Evolutionary conservation across 305 asterid genomes (phyloP).

Genomic region (Solanum hybrid): DNA sequence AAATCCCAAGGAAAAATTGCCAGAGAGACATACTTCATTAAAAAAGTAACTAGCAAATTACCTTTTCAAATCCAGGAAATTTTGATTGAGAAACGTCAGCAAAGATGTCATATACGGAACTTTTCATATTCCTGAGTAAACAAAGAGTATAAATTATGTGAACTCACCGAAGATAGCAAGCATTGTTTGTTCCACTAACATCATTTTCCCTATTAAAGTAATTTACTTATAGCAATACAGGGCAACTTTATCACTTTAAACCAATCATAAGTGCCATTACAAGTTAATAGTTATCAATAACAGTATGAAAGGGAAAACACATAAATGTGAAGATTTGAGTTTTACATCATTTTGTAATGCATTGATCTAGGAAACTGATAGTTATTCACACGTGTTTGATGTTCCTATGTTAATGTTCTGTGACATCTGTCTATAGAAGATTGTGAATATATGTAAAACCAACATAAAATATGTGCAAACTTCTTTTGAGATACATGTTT

Average conservation of each 20-base stretch:
- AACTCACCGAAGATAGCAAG: neutral
- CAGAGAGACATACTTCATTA: neutral
- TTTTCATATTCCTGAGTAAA: constrained; percentile 58
- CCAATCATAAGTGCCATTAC: neutral
- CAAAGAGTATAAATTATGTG: neutral
- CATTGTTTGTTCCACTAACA: neutral
- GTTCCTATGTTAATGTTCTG: neutral
- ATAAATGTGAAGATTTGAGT: neutral
- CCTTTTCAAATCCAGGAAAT: constrained; percentile 83
- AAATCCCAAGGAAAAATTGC: neutral
- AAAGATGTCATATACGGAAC: constrained; percentile 60
- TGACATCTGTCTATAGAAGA: neutral
- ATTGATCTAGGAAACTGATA: neutral
- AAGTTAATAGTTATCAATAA: neutral
- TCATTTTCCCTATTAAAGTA: neutral
- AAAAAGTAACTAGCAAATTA: constrained; percentile 11
- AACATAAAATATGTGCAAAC: neutral
- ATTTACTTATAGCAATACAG: neutral
- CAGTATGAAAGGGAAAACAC: neutral
- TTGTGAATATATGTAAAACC: neutral
- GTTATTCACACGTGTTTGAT: neutral
- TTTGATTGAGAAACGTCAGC: constrained; percentile 54
- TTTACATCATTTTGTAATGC: neutral
- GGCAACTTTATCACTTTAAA: neutral
- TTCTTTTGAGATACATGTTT: neutral